A percentile compares a stretch with the other conserved stretches of the same genome.
Conservation (phyloP, 2,329 filamentous ascomycete genomes). For the Neurospora sp. region DNA sequence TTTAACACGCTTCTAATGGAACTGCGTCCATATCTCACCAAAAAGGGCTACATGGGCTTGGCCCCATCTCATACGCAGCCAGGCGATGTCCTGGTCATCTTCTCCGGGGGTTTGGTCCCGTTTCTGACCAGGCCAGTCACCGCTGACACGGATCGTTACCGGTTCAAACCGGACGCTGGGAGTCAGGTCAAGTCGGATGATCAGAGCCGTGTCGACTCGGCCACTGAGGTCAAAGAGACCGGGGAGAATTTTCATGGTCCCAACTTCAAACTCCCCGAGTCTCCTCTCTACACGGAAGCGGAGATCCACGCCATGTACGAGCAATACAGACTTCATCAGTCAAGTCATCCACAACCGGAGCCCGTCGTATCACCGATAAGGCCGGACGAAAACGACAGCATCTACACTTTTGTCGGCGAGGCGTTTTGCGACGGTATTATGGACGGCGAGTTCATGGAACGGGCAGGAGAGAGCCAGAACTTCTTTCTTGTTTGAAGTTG, state of each 20-base stretch:
- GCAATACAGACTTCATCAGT: neutral
- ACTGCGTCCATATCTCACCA: conserved; percentile 8
- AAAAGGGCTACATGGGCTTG: conserved; percentile 6
- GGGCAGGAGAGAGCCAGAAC: neutral
- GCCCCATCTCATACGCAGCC: neutral
- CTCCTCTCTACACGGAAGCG: neutral
- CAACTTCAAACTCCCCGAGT: neutral
- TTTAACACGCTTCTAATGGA: rapidly evolving
- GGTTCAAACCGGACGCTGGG: neutral
- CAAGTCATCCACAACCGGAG: neutral
- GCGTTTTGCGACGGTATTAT: conserved; percentile 13
- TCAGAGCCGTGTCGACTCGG: neutral
- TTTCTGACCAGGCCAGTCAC: conserved; percentile 7
- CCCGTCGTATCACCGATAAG: neutral
- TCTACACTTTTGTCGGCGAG: conserved; percentile 8
- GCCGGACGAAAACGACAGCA: neutral
- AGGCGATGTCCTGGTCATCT: conserved; percentile 10
- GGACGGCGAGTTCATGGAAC: conserved; percentile 11
- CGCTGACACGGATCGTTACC: neutral
- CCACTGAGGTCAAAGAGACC: neutral
- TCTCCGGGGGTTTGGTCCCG: neutral
- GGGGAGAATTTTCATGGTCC: neutral
- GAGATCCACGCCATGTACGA: neutral
- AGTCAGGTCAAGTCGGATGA: neutral
- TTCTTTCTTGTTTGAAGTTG: neutral